Base-by-base conservation (phyloP, 441 rosid species). In the Monsonia emarginata region DNA sequence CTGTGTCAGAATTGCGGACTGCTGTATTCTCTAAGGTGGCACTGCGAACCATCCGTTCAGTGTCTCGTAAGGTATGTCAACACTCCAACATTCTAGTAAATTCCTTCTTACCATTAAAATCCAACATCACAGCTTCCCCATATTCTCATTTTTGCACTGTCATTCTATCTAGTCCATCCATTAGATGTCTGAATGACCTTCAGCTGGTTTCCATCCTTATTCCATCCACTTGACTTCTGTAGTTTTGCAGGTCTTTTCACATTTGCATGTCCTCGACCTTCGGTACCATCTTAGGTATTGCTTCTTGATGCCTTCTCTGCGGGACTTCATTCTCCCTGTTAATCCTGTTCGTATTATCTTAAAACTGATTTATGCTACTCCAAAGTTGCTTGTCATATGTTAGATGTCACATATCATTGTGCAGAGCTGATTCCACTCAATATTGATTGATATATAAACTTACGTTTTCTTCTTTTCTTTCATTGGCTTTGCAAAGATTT, bases 21-120 rank as follows among this genome's bases (percentile, higher is more conserved):
- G 89, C 97, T 54, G 86, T 94, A 65, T 94, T 90, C 72, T 90
- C 98, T 26, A 90, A 90, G 73, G 96, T 94, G 2, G 86, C 97
- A 67, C 69, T 89, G 74, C 78, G 91, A 30, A 89, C 97, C 2
- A 94, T 90, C 70, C 88, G 95, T 26, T 81, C 90, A 0, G 84
- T 94, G 0, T 90, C 97, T 64, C 76, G 94, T 65, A 86, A 90
- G 96, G 98, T 86, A 81, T 61, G 70, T 21, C 4, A 50, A 50
- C 5, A 7, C 1, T 50, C 19, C 11, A 36, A n/a, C 11, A 36
- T 36, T 36, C 42, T 36, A 14, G 9, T 10, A 36, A 11, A 36
- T 8, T 14, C 42, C 42, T 36, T 36, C 13, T 6, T 36, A 36
- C 13, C 11, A 36, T 36, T 9, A 36, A 36, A 36, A 9, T 36